phyloP scores from a whole-genome alignment of 257 asterid species.

The Ilex aquifolium region DNA sequence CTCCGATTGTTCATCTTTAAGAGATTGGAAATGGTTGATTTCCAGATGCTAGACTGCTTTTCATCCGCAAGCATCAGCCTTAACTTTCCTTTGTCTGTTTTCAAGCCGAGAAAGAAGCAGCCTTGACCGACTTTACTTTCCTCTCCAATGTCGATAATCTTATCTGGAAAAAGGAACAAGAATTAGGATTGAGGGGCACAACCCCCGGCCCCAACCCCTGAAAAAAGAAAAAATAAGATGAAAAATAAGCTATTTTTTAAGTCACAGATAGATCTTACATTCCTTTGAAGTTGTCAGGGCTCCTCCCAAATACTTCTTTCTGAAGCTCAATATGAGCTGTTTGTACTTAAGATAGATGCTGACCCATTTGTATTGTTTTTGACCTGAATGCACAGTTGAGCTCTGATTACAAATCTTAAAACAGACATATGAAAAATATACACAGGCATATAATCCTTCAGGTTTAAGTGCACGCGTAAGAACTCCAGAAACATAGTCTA shows the following conservation, averaged over 20 bases:
- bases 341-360: constrained; percentile 37
- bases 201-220: not conserved
- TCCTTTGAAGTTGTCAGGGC: constrained; percentile 45
- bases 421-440: too few species aligned
- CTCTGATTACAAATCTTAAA: not conserved
- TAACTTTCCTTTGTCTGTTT: constrained; percentile 40
- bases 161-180: constrained; percentile 33
- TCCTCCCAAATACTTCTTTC: constrained; percentile 52
- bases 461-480: too few species aligned
- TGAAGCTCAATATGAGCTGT: constrained; percentile 34
- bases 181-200: not conserved
- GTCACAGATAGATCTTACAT: constrained; percentile 18
- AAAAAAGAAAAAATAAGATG: not conserved
- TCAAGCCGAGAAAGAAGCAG: constrained; percentile 34
- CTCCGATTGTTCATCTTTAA: constrained; percentile 27
- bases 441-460: too few species aligned
- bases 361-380: constrained; percentile 37
- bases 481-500: too few species aligned
- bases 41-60: constrained; percentile 45
- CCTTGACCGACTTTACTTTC: constrained; percentile 28
- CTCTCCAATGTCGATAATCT: constrained; percentile 38
- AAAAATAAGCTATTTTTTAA: not conserved
- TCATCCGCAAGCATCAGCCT: constrained; percentile 50
- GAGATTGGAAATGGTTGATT: constrained; percentile 45
- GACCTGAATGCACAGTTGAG: constrained; percentile 33